phyloP scores from a whole-genome alignment of 352 stramenopile species.

The Phytophthora pistaciae region DNA sequence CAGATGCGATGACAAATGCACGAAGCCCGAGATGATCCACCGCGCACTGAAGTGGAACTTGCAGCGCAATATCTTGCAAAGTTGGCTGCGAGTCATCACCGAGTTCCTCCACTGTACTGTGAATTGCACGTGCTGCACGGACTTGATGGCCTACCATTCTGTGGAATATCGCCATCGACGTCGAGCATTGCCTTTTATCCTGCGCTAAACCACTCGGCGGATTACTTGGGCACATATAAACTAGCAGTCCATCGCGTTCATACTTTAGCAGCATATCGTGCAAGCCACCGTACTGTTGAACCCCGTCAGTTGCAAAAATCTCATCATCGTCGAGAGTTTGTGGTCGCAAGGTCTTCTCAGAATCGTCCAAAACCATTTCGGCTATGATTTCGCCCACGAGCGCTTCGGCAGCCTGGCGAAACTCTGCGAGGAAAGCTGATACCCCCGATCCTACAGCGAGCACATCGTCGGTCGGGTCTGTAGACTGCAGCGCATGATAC shows the following conservation, averaged over 20 bases:
- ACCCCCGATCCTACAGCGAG: constrained; percentile 34
- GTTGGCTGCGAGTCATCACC: constrained; percentile 10
- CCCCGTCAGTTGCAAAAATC: constrained; percentile 49
- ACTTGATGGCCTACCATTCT: constrained; percentile 64
- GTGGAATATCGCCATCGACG: constrained; percentile 26
- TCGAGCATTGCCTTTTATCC: constrained; percentile 17
- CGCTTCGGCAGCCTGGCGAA: constrained; percentile 48
- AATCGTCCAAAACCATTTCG: constrained; percentile 39
- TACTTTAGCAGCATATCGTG: constrained; percentile 33
- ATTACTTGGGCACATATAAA: constrained; percentile 42
- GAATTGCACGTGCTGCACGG: constrained; percentile 46
- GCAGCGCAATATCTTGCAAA: constrained; percentile 14
- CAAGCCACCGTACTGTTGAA: constrained; percentile 12
- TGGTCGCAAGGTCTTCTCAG: constrained; percentile 28
- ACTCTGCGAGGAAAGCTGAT: constrained; percentile 42
- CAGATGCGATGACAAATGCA: constrained; percentile 54
- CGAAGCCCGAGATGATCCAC: constrained; percentile 72
- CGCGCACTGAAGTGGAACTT: constrained; percentile 64
- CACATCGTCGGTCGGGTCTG: constrained; percentile 5
- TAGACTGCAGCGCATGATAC: constrained; percentile 21
- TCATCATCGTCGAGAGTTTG: constrained; percentile 38
- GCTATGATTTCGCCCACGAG: constrained; percentile 44
- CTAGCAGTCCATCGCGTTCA: constrained; percentile 35
- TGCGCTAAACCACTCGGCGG: constrained; percentile 1
- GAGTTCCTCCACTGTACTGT: constrained; percentile 33